Evolutionary conservation across 805 yeast genomes (phyloP).

Genomic region (Wickerhamomyces chambardii): DNA sequence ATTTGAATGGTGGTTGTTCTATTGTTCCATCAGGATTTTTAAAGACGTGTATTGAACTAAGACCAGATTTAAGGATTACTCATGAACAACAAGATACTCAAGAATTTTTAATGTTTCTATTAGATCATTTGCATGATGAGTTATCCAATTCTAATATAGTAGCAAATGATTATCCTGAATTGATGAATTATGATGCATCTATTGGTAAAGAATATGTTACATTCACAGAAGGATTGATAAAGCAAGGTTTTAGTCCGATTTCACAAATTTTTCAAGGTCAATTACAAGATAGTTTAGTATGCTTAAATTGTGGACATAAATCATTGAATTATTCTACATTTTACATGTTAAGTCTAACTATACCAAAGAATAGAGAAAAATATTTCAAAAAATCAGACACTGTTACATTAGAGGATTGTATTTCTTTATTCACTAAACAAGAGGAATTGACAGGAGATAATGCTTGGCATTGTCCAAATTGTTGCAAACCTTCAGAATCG

Average conservation of each 20-base stretch:
- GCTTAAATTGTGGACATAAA: constrained; percentile 56
- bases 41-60: constrained; percentile 36
- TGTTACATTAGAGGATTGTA: constrained; percentile 52
- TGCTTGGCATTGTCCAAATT: constrained; percentile 81
- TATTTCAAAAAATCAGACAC: constrained; percentile 21
- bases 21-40: constrained; percentile 62
- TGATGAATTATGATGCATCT: constrained; percentile 23
- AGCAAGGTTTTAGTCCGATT: constrained; percentile 62
- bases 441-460: constrained; percentile 65
- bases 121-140: constrained; percentile 67
- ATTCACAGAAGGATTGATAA: constrained; percentile 48
- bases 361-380: constrained; percentile 30
- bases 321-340: constrained; percentile 55
- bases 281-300: constrained; percentile 51
- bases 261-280: constrained; percentile 67
- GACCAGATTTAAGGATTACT: constrained; percentile 65
- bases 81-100: constrained; percentile 78
- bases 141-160: constrained; percentile 30
- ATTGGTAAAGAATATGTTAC: constrained; percentile 41
- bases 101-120: constrained; percentile 57
- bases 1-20: constrained; percentile 46
- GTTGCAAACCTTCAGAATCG: constrained; percentile 19
- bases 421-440: constrained; percentile 49
- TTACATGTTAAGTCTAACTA: constrained; percentile 53
- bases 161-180: constrained; percentile 27